These are phyloP conservation scores for Nicotiana tabacum DNA, from an alignment of 257 asterid genomes.

Conservation along the genomic window DNA sequence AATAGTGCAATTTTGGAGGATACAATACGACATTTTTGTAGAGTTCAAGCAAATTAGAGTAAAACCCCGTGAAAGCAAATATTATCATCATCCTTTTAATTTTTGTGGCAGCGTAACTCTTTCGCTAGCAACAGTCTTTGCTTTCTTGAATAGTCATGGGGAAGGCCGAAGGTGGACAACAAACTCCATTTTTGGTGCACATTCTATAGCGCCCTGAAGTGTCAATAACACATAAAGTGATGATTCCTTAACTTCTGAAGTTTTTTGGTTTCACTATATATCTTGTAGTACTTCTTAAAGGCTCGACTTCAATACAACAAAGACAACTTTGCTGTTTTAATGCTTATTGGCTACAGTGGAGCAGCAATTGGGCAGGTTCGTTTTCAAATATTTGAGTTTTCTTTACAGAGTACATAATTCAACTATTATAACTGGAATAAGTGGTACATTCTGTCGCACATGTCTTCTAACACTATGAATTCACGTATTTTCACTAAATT, in stretches of 20 bases:
- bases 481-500: neutral
- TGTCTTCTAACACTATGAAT: neutral
- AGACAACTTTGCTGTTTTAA: slow-evolving; percentile 58
- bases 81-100: neutral
- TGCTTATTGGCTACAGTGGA: slow-evolving; percentile 48
- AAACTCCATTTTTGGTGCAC: slow-evolving; percentile 48
- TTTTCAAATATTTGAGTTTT: neutral
- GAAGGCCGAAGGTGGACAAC: slow-evolving; percentile 41
- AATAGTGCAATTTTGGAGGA: no score
- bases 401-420: neutral
- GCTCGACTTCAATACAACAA: slow-evolving; percentile 56
- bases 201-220: slow-evolving; percentile 7
- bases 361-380: slow-evolving; percentile 50
- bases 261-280: neutral
- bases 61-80: neutral
- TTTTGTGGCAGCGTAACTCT: slow-evolving; percentile 38
- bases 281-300: slow-evolving; percentile 54
- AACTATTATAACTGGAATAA: neutral
- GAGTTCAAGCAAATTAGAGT: no score
- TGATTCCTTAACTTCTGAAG: neutral
- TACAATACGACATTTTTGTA: no score
- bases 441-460: neutral
- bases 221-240: neutral
- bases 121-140: slow-evolving; percentile 46
- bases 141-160: slow-evolving; percentile 58